Evolutionary conservation across 2,329 filamentous ascomycete genomes (phyloP), one percentile per base, ranked within the genome.

Genomic region (Diaporthe ampelina): DNA sequence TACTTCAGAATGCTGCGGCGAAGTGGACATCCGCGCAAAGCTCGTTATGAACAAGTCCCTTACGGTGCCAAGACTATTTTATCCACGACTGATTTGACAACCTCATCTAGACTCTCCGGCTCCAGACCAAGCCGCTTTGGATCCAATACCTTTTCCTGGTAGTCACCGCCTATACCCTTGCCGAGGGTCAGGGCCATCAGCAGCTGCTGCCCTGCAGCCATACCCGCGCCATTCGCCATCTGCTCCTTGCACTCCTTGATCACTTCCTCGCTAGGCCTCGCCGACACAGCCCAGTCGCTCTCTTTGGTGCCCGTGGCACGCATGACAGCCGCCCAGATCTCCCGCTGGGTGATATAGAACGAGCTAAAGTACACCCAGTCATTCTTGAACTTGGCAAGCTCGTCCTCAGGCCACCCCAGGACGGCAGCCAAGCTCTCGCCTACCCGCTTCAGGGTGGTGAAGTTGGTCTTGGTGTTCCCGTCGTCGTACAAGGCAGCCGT

Each of bases 351-450:
- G 11, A 81, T 75, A 19, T 78, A 78, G 71, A 84, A 83, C 17
- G 83, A 83, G 59, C 82, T 80, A 43, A 83, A 79, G 75, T 78
- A 82, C 10, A 83, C 76, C 37, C 79, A 80, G 11, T 74, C 76
- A 72, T 85, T 84, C 70, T 76, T 79, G 70, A 79, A 76, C 58
- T 70, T 48, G 3, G 78, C 76, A 2, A 83, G 77, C 19, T 80
- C 80, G 15, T 74, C 77, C 26, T 83, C 80, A 0, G 82, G 81
- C 40, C 84, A 79, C 50, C 80, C 79, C 17, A 86, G 76, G 4
- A 82, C 76, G 43, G 78, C 79, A 10, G 83, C 82, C 9, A 83
- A 76, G n/a, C 82, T 77, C 43, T 80, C 80, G 19, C 83, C 84
- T 0, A 83, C 81, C 19, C 80, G 79, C 35, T 72, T 74, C 5